These are phyloP conservation scores for Bondarzewia mesenterica DNA, from an alignment of 1,284 basidiomycete species.

Conservation along the genomic window DNA sequence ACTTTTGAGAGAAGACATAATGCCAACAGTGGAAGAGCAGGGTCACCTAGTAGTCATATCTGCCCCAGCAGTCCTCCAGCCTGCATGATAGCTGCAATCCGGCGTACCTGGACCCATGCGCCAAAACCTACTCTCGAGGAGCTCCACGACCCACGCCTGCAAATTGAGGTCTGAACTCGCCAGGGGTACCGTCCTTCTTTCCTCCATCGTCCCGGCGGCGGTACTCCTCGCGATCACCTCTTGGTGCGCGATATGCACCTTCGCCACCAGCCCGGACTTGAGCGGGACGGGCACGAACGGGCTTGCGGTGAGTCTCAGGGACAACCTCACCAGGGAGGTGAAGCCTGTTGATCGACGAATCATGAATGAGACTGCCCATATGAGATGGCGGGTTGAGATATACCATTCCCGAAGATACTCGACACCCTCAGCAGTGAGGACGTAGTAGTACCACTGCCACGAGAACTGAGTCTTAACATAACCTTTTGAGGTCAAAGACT, in stretches of 20 bases:
- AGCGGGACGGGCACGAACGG: constrained; percentile 71
- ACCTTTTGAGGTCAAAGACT: constrained; percentile 93
- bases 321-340: constrained; percentile 93
- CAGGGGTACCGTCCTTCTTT: constrained; percentile 75
- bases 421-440: constrained; percentile 89
- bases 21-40: not conserved
- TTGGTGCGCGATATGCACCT: constrained; percentile 80
- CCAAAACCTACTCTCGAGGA: constrained; percentile 44
- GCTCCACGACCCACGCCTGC: constrained; percentile 84
- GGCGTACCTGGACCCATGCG: not conserved
- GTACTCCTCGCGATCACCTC: constrained; percentile 87
- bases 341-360: constrained; percentile 48
- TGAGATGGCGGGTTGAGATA: constrained; percentile 19
- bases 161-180: constrained; percentile 78
- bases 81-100: not conserved
- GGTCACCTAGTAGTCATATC: not conserved
- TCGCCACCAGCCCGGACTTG: constrained; percentile 59
- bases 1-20: not conserved
- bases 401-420: constrained; percentile 92
- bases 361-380: not conserved
- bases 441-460: constrained; percentile 96
- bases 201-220: constrained; percentile 27
- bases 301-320: constrained; percentile 93
- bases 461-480: constrained; percentile 98
- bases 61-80: too few species aligned